A percentile compares a stretch with the other conserved stretches of the same genome.
Conservation (phyloP, 1,139 yeast genomes). For the Sugiyamaella xylanicola region DNA sequence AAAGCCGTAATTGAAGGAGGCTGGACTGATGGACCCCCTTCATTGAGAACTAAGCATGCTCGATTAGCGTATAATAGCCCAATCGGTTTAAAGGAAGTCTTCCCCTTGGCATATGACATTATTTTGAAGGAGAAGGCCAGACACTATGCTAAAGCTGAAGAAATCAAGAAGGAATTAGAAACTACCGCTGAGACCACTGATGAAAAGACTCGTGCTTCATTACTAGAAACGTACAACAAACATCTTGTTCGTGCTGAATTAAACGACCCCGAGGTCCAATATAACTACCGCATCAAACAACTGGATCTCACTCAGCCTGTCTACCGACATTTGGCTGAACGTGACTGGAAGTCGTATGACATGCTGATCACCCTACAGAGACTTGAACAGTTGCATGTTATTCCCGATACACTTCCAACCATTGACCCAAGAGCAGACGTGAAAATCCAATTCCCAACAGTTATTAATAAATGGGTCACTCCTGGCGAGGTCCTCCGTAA, state of each 20-base stretch:
- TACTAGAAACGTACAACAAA: constrained; percentile 28
- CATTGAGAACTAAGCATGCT: constrained; percentile 49
- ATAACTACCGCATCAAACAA: constrained; percentile 54
- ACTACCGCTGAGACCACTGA: constrained; percentile 18
- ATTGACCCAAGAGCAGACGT: constrained; percentile 81
- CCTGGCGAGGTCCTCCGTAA: constrained; percentile 81
- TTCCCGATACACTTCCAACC: constrained; percentile 94
- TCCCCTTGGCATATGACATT: constrained; percentile 64
- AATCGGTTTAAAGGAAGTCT: constrained; percentile 67
- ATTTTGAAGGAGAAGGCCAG: constrained; percentile 51
- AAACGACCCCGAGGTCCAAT: constrained; percentile 80
- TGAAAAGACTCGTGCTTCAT: constrained; percentile 21
- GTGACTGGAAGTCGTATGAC: constrained; percentile 72
- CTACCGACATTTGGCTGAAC: constrained; percentile 65
- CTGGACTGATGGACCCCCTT: constrained; percentile 50
- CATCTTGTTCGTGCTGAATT: constrained; percentile 59
- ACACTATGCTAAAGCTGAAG: constrained; percentile 40
- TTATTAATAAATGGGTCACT: constrained; percentile 65
- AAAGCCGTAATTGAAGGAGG: constrained; percentile 43
- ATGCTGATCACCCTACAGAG: constrained; percentile 83
- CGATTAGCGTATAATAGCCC: constrained; percentile 65
- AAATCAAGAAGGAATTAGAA: constrained; percentile 34
- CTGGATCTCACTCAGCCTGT: constrained; percentile 77
- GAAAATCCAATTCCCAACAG: constrained; percentile 69
- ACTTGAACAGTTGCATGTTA: constrained; percentile 77